phyloP scores from a whole-genome alignment of 257 asterid species.

The Ehretia macrophylla region DNA sequence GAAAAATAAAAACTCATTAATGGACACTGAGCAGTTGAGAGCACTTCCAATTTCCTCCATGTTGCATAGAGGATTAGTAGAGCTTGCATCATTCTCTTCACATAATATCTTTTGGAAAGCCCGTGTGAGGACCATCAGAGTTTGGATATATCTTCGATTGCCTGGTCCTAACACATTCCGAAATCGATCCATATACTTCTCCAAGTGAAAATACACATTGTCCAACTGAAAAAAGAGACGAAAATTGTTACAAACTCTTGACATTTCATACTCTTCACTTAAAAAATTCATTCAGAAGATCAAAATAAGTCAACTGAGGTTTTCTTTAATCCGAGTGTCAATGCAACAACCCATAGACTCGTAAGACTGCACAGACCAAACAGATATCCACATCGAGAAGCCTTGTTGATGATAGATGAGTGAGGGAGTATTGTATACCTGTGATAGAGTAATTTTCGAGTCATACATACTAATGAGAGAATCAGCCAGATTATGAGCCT shows the following conservation, averaged over 20 bases:
- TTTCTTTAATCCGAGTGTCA: not conserved
- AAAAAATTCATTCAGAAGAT: not conserved
- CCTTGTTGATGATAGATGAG: constrained; percentile 4
- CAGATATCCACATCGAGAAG: not conserved
- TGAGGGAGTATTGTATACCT: constrained; percentile 42
- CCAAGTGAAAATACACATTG: constrained; percentile 58
- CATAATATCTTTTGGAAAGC: constrained; percentile 51
- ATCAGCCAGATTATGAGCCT: constrained; percentile 98
- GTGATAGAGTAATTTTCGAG: constrained; percentile 65
- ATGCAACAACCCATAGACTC: not conserved
- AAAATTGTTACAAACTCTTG: constrained; percentile 1
- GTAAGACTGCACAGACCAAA: not conserved
- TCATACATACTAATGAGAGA: constrained; percentile 87
- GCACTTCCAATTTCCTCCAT: constrained; percentile 35
- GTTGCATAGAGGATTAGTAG: constrained; percentile 25
- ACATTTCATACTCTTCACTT: not conserved
- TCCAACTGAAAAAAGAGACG: constrained; percentile 57
- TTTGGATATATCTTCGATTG: constrained; percentile 92
- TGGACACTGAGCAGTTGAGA: constrained; percentile 49
- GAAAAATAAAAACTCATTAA: constrained; percentile 81
- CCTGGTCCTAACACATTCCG: constrained; percentile 80
- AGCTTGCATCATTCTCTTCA: constrained; percentile 27
- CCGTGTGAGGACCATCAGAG: constrained; percentile 62
- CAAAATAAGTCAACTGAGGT: not conserved
- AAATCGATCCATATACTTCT: constrained; percentile 63